A percentile compares a stretch with the other conserved stretches of the same genome.
phyloP scores from a whole-genome alignment of 1,284 basidiomycete species.

The Cerrena zonata region DNA sequence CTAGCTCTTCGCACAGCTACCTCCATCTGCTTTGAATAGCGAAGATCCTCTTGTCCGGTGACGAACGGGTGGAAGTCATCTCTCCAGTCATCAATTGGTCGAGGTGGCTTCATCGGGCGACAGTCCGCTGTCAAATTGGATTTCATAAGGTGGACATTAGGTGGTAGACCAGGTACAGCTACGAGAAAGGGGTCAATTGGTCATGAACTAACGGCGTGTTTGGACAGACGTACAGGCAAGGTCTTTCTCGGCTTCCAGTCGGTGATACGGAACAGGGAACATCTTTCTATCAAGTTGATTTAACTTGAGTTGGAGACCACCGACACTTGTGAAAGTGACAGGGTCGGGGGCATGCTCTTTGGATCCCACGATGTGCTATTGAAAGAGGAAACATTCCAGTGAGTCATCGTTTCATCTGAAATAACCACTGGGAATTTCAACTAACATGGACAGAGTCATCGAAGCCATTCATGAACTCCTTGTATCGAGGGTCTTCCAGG shows the following conservation, averaged over 20 bases:
- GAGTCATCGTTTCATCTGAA: background rate
- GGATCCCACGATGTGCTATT: slow-evolving; percentile 71
- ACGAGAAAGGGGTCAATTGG: background rate
- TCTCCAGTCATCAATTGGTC: slow-evolving; percentile 17
- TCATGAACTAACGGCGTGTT: background rate
- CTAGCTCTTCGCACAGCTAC: background rate
- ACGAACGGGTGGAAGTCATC: background rate
- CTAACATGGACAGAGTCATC: slow-evolving; percentile 24
- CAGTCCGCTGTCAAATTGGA: slow-evolving; percentile 37
- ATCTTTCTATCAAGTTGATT: slow-evolving; percentile 67
- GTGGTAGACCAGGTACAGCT: slow-evolving; percentile 48
- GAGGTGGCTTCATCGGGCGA: slow-evolving; percentile 43
- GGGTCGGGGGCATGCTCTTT: slow-evolving; percentile 56
- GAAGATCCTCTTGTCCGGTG: too few species aligned
- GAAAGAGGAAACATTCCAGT: slow-evolving; percentile 2
- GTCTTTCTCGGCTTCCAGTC: slow-evolving; percentile 32
- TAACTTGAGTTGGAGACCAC: slow-evolving; percentile 68
- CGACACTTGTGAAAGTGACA: slow-evolving; percentile 71
- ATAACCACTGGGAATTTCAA: background rate
- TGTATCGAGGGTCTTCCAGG: slow-evolving; percentile 64
- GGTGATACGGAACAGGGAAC: slow-evolving; percentile 68
- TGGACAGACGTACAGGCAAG: slow-evolving; percentile 34
- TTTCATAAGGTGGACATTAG: slow-evolving; percentile 37
- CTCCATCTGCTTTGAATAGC: too few species aligned
- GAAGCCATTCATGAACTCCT: slow-evolving; percentile 58